These are phyloP conservation scores for Astragalus membranaceus DNA, from an alignment of 306 rosid genomes.

Conservation along the genomic window DNA sequence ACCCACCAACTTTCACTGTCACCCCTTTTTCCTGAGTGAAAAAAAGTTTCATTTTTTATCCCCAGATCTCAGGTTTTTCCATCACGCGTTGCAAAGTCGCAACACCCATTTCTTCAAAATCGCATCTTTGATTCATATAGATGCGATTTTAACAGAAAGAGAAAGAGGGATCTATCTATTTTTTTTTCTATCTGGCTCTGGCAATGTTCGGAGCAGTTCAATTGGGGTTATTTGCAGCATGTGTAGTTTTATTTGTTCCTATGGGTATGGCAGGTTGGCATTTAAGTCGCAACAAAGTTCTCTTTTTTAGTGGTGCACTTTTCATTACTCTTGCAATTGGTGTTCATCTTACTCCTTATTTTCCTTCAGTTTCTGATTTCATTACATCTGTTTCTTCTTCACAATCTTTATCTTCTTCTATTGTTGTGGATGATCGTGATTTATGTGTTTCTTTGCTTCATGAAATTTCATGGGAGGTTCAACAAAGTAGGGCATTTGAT, in stretches of 20 bases:
- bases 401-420: slow-evolving; percentile 35
- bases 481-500: slow-evolving; percentile 27
- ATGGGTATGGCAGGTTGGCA: slow-evolving; percentile 99
- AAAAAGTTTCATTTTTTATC: slow-evolving; percentile 14
- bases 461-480: slow-evolving; percentile 62
- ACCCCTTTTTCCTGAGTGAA: neutral
- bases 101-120: neutral
- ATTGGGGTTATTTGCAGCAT: slow-evolving; percentile 75
- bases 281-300: slow-evolving; percentile 87
- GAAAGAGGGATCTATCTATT: neutral
- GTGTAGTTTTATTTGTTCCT: slow-evolving; percentile 81
- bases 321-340: slow-evolving; percentile 92
- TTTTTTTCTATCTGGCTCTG: neutral
- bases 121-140: neutral
- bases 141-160: slow-evolving; percentile 16
- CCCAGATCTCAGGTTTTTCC: slow-evolving; percentile 25
- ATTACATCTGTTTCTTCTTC: slow-evolving; percentile 59
- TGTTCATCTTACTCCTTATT: slow-evolving; percentile 85
- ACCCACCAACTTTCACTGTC: slow-evolving; percentile 38
- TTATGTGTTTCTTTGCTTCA: slow-evolving; percentile 70
- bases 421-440: slow-evolving; percentile 58
- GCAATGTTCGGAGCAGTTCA: slow-evolving; percentile 73
- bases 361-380: slow-evolving; percentile 68
- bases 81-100: neutral
- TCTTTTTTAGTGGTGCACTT: slow-evolving; percentile 87